Evolutionary conservation across 176 grass and related monocot species (phyloP).

Genomic region (Lolium perenne): DNA sequence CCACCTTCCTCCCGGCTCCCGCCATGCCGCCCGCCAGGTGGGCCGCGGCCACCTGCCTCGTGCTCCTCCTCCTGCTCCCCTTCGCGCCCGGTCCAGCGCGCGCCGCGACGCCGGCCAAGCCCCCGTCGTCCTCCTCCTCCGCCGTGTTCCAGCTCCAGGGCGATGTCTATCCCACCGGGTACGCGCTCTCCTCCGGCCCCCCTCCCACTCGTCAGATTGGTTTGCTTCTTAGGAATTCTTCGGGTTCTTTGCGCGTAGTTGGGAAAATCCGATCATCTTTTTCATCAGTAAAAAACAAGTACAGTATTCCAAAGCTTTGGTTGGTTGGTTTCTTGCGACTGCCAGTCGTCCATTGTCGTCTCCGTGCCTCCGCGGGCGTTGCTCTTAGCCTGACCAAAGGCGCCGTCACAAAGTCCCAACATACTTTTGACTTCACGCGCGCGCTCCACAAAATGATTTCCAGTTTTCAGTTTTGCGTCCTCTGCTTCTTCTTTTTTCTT

Average conservation of each 20-base stretch:
- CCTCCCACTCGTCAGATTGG: not conserved
- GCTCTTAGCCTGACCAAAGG: conserved; percentile 12
- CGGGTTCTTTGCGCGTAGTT: not conserved
- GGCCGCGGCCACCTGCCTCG: not conserved
- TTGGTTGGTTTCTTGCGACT: conserved; percentile 7
- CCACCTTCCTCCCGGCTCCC: not conserved
- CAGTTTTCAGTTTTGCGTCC: not conserved
- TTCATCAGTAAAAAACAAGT: not conserved
- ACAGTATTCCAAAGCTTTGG: not conserved
- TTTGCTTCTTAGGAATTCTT: not conserved
- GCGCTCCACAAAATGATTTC: not conserved
- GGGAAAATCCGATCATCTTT: not conserved
- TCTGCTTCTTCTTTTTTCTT: not conserved
- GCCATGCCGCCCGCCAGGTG: conserved; percentile 33
- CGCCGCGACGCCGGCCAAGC: conserved; percentile 35
- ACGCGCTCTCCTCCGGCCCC: not conserved
- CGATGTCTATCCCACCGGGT: conserved; percentile 79
- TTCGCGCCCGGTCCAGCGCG: conserved; percentile 8
- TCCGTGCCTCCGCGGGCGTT: conserved; percentile 37
- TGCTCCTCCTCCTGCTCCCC: conserved; percentile 15
- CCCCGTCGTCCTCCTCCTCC: conserved; percentile 44
- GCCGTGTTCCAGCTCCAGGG: conserved; percentile 75
- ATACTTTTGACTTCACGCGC: not conserved
- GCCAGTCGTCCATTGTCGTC: not conserved
- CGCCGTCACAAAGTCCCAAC: not conserved